Base-by-base conservation (phyloP, 306 rosid genomes). In the Lupinus albus region DNA sequence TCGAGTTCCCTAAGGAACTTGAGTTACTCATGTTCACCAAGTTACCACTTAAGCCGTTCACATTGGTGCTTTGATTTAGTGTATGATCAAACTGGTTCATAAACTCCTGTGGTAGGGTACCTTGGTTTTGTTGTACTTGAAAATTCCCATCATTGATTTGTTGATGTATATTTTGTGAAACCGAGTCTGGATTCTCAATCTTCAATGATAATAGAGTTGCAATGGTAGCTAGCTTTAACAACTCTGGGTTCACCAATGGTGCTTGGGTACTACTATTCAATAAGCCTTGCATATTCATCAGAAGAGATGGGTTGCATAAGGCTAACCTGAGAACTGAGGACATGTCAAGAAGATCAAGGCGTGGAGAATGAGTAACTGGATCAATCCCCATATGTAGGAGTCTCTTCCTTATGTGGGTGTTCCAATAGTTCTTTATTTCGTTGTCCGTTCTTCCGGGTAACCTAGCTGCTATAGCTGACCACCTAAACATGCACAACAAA, bases 381-480 rank as follows among this genome's bases (percentile, higher is more conserved):
- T 90, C 97, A 2, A 93, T 85, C 67, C 97, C 97, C 87, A 76
- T 88, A 20, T 84, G 69, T 10, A 90, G 92, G 14, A 93, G 81
- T 53, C 96, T 84, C 69, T 90, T 93, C 18, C 94, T 75, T 28
- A 90, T 90, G 78, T 86, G 90, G 0, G 99, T 90, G 84, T 93
- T 92, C 98, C 98, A 92, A 42, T 89, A 87, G 38, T 92, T 92
- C 82, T 92, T 92, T 58, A 92, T 92, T 64, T 92, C 98, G 4
- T 92, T 92, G 57, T 92, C 98, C 0, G 98, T 92, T 80, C 98
- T 80, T 67, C 98, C 98, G 0, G 98, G 98, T 47, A 92, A 82
- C 10, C 88, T 73, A 16, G 95, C 88, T 0, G 98, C 96, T 70
- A 92, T 92, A 0, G 92, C 89, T 0, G 98, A 92, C 98, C 98